These are phyloP conservation scores for Centrapalus pauciflorus DNA, from an alignment of 129 eudicot species.

Conservation along the genomic window DNA sequence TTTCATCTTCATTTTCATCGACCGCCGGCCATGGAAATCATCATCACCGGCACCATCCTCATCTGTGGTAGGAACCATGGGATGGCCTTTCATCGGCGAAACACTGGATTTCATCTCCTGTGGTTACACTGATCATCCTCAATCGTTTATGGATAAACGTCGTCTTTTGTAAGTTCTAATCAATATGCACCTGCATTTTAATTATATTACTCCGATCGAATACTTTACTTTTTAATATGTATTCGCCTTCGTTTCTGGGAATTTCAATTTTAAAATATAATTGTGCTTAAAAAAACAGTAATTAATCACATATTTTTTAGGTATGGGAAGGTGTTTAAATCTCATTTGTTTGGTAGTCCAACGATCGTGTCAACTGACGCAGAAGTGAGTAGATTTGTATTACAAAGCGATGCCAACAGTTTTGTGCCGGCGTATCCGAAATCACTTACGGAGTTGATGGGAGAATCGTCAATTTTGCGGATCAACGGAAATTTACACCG, in stretches of 20 bases:
- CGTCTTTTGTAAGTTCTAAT: slow-evolving; percentile 58
- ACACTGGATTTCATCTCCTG: slow-evolving; percentile 75
- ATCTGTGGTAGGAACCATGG: slow-evolving; percentile 40
- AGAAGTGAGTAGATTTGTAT: slow-evolving; percentile 60
- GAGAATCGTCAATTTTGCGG: slow-evolving; percentile 70
- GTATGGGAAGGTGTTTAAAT: slow-evolving; percentile 94
- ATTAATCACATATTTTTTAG: too few species aligned
- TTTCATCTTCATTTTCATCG: slow-evolving; percentile 22
- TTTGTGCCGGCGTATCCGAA: slow-evolving; percentile 91
- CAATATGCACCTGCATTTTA: background rate
- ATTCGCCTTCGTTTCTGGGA: background rate
- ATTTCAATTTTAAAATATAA: background rate
- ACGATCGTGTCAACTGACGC: slow-evolving; percentile 90
- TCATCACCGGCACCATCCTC: background rate
- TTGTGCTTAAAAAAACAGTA: too few species aligned
- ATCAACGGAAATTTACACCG: slow-evolving; percentile 79
- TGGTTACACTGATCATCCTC: slow-evolving; percentile 77
- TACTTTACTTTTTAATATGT: too few species aligned
- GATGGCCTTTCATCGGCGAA: slow-evolving; percentile 92
- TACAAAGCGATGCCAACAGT: slow-evolving; percentile 73
- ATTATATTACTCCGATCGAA: background rate
- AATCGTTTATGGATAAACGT: slow-evolving; percentile 79
- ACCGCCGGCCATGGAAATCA: background rate
- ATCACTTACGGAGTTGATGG: slow-evolving; percentile 85
- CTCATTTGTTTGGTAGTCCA: slow-evolving; percentile 89